Evolutionary conservation across 257 asterid genomes (phyloP), one percentile per base, ranked within the genome.

Genomic region (Solanum chilense): DNA sequence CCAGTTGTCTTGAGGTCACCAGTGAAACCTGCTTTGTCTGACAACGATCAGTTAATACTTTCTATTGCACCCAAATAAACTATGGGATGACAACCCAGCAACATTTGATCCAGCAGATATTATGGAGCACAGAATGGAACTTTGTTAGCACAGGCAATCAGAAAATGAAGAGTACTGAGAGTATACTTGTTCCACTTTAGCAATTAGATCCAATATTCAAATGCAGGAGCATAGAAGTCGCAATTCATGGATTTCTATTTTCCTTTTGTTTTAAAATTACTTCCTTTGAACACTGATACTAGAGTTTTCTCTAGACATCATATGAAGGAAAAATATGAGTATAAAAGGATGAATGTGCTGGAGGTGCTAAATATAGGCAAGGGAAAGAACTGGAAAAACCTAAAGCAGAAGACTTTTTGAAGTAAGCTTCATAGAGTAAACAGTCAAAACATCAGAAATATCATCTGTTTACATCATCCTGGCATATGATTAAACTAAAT

Each of bases 1-100:
- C n/a, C 84, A 42, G 9, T 47, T 60, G 41, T 91, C 90, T 86
- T 90, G 86, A 86, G 33, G 90, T 56, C 86, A 91, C 88, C 90
- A 84, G 15, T 74, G 56, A 84, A 89, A 91, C 88, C 98, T 94
- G 92, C 90, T 90, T 88, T 68, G 89, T 85, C 82, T 74, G 87
- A 75, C 69, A 90, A 39, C 31, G 39, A 86, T 85, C 82, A 86
- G 69, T 82, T n/a, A 31, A 68, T 47, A 80, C 68, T 29, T 80
- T 47, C 85, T 49, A 49, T 80, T 80, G 69, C 85, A 47, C 85
- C 42, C 85, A 80, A 47, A 27, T 80, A 10, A 47, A 27, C 68
- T 16, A 16, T 18, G 27, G n/a, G 85, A 80, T 47, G 85, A 27
- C n/a, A 45, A 44, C 66, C 39, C 21, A 78, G 42, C 5, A 78